These are phyloP conservation scores for Cordyceps militaris DNA, from an alignment of 2,329 filamentous ascomycete species.

Conservation along the genomic window DNA sequence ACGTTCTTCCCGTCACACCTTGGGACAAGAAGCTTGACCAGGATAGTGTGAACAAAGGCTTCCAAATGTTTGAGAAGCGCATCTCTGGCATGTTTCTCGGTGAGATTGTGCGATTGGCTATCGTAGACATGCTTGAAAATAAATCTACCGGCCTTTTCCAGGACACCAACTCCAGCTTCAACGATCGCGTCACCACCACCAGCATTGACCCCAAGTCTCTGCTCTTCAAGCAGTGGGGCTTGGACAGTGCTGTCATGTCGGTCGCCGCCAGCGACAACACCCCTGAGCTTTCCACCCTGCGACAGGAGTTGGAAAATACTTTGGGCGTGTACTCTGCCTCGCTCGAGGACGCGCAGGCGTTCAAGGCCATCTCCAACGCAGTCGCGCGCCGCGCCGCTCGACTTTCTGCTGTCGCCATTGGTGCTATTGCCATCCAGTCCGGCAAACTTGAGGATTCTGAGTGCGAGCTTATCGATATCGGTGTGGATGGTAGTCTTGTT, in stretches of 20 bases:
- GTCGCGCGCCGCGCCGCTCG: conserved; percentile 85
- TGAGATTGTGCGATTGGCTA: conserved; percentile 76
- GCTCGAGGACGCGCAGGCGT: conserved; percentile 77
- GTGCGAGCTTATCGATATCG: conserved; percentile 75
- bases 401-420: conserved; percentile 81
- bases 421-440: conserved; percentile 73
- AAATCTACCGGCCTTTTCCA: conserved; percentile 64
- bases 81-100: conserved; percentile 98
- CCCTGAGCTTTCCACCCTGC: conserved; percentile 62
- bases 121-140: conserved; percentile 66
- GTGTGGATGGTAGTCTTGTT: conserved; percentile 88
- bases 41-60: conserved; percentile 80
- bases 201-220: conserved; percentile 57
- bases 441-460: conserved; percentile 58
- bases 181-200: conserved; percentile 64
- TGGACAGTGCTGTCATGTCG: conserved; percentile 87
- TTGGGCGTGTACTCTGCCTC: conserved; percentile 71
- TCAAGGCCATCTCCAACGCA: conserved; percentile 75
- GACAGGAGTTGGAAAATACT: conserved; percentile 69
- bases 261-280: conserved; percentile 76
- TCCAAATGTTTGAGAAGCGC: conserved; percentile 99
- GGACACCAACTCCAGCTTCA: conserved; percentile 64
- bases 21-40: conserved; percentile 76
- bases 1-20: conserved; percentile 74
- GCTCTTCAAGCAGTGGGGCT: conserved; percentile 74